A percentile compares a stretch with the other conserved stretches of the same genome.
Evolutionary conservation across 176 grass and related monocot genomes (phyloP).

Genomic region (Bromus sterilis): DNA sequence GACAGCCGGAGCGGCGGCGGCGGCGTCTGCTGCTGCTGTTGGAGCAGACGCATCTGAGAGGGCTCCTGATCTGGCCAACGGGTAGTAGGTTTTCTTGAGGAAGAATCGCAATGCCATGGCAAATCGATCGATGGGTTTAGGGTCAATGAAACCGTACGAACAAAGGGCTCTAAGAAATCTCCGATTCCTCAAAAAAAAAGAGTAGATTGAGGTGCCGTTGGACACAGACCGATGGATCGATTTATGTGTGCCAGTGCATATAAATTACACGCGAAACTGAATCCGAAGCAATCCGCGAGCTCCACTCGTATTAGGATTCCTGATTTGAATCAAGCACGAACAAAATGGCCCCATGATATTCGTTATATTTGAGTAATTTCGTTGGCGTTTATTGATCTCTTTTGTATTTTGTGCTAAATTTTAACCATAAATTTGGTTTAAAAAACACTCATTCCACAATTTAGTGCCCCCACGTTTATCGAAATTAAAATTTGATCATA

Average conservation of each 20-base stretch:
- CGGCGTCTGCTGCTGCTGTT: not conserved
- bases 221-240: not conserved
- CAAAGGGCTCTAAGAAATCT: not conserved
- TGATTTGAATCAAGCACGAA: no score
- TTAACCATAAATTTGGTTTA: no score
- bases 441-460: no score
- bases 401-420: no score
- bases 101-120: not conserved
- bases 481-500: no score
- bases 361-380: no score
- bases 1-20: not conserved
- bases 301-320: no score
- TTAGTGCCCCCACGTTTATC: no score
- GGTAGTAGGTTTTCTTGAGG: not conserved
- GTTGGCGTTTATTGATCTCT: no score
- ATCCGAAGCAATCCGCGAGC: not conserved
- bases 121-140: not conserved
- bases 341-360: no score
- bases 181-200: not conserved
- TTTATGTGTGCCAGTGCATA: not conserved
- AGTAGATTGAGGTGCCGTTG: no score
- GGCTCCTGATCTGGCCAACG: not conserved
- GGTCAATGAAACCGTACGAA: no score
- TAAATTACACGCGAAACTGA: not conserved
- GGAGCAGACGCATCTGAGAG: not conserved